These are phyloP conservation scores for Dactylellina haptotyla DNA, from an alignment of 2,329 filamentous ascomycete species.

Conservation along the genomic window DNA sequence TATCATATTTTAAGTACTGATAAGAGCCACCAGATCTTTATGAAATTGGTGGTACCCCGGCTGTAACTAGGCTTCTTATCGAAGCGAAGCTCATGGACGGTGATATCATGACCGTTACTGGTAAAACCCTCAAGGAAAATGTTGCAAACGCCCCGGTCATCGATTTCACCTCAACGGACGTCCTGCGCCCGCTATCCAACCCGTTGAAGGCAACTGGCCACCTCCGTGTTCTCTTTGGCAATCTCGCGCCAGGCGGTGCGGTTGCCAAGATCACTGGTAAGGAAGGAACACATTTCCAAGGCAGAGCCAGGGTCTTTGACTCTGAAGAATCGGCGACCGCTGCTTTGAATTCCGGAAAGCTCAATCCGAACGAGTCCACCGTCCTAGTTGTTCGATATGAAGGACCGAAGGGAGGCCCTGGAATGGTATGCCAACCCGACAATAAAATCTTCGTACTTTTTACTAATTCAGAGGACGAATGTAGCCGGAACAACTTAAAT, in stretches of 20 bases:
- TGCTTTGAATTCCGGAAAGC: constrained; percentile 76
- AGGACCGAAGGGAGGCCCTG: constrained; percentile 89
- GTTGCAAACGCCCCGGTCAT: constrained; percentile 77
- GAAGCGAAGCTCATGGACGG: constrained; percentile 80
- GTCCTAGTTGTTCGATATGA: constrained; percentile 93
- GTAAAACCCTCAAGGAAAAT: constrained; percentile 84
- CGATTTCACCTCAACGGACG: constrained; percentile 69
- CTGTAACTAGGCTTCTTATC: constrained; percentile 85
- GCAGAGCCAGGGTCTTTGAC: constrained; percentile 83
- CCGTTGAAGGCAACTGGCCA: constrained; percentile 89
- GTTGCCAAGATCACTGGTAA: constrained; percentile 98
- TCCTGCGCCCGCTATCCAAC: constrained; percentile 82
- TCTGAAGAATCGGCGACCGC: constrained; percentile 82
- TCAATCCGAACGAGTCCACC: constrained; percentile 79
- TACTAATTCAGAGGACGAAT: neutral
- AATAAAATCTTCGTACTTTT: constrained; percentile 11
- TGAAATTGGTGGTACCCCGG: constrained; percentile 83
- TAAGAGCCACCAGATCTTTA: constrained; percentile 73
- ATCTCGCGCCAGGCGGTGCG: constrained; percentile 85
- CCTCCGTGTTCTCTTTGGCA: constrained; percentile 86
- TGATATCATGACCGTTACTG: constrained; percentile 81
- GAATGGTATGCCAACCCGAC: constrained; percentile 70
- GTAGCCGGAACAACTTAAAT: constrained; percentile 87
- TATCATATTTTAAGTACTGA: neutral
- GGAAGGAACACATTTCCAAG: constrained; percentile 83